These are phyloP conservation scores for Tetradesmus lagerheimii DNA, from an alignment of 139 green algal species.

Conservation along the genomic window DNA sequence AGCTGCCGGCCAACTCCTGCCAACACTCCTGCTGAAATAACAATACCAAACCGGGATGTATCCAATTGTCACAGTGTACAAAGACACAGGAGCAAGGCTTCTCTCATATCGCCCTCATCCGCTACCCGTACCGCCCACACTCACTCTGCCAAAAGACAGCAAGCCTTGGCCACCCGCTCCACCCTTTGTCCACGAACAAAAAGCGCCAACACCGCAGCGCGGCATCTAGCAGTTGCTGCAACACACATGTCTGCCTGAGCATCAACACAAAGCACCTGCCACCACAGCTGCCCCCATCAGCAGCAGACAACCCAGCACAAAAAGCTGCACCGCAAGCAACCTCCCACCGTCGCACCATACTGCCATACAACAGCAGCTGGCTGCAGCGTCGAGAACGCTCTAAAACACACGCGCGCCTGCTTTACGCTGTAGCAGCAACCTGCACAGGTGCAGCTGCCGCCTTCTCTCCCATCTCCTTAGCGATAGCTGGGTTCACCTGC, in stretches of 20 bases:
- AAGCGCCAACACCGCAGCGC: background rate
- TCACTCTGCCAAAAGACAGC: background rate
- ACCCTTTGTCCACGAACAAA: background rate
- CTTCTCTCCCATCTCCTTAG: background rate
- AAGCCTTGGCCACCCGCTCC: background rate
- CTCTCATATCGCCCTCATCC: too few species aligned
- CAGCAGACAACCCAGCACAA: background rate
- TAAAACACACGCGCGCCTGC: background rate
- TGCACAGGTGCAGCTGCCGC: slow-evolving; percentile 3
- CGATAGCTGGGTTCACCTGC: slow-evolving; percentile 64
- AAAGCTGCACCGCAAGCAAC: background rate
- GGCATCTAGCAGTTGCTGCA: too few species aligned
- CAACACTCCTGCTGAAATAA: too few species aligned
- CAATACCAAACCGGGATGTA: background rate
- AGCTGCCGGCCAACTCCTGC: background rate
- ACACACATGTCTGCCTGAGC: background rate
- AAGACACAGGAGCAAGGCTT: background rate
- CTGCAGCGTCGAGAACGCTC: background rate
- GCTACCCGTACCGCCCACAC: too few species aligned
- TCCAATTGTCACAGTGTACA: background rate
- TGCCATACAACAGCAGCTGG: background rate
- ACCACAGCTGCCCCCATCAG: background rate
- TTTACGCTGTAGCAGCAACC: slow-evolving; percentile 33
- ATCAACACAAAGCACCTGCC: background rate
- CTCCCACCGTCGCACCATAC: background rate